Percentiles rank a stretch among this genome's conserved stretches.
Conservation (phyloP, 805 yeast species). For the Saccharomycopsis javanensis region DNA sequence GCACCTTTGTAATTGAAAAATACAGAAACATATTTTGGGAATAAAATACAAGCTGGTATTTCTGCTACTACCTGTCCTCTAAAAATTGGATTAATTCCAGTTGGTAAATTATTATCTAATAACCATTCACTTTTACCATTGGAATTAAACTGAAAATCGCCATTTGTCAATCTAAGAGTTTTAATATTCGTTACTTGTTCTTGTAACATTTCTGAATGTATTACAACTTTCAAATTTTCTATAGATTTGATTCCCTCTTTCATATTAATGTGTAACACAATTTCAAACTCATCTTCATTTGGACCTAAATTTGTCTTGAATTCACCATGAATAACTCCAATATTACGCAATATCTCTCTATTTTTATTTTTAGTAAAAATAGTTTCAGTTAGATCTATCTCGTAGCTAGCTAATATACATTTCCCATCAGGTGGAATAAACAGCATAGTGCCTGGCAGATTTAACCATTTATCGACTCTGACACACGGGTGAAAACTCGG, state of each 20-base stretch:
- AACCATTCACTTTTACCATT: constrained; percentile 58
- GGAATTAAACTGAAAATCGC: constrained; percentile 55
- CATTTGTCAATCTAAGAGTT: constrained; percentile 59
- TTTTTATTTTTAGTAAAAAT: constrained; percentile 13
- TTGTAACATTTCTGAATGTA: constrained; percentile 26
- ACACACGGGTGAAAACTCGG: constrained; percentile 71
- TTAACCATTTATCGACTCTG: constrained; percentile 41
- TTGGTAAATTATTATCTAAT: constrained; percentile 44
- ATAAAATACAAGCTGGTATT: constrained; percentile 16
- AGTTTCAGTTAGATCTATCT: constrained; percentile 38
- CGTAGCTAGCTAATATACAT: constrained; percentile 52
- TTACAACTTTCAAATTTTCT: constrained; percentile 37
- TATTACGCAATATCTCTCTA: constrained; percentile 21
- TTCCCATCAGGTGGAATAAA: constrained; percentile 89
- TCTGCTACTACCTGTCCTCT: constrained; percentile 43
- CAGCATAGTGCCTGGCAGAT: constrained; percentile 38
- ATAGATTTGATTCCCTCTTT: constrained; percentile 37
- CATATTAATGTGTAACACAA: constrained; percentile 39
- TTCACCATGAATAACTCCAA: constrained; percentile 51
- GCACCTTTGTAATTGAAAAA: constrained; percentile 55
- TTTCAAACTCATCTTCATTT: constrained; percentile 51
- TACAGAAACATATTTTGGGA: constrained; percentile 40
- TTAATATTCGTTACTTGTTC: constrained; percentile 34
- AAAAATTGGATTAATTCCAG: constrained; percentile 61
- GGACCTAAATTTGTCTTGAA: constrained; percentile 44